These are phyloP conservation scores for Tagetes erecta DNA, from an alignment of 129 eudicot species.

Conservation along the genomic window DNA sequence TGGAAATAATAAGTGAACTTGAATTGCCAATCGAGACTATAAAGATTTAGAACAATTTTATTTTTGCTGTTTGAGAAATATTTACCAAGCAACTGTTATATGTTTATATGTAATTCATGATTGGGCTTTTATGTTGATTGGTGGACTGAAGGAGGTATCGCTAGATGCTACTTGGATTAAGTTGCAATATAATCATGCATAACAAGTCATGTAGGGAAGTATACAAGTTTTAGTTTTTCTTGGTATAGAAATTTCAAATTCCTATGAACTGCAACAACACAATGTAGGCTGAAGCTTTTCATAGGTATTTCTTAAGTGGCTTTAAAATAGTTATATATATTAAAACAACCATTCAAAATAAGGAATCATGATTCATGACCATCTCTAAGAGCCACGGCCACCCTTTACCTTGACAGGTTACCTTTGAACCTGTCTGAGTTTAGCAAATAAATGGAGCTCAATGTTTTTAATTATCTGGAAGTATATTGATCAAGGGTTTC, in stretches of 20 bases:
- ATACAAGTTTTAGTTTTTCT: neutral
- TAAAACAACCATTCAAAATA: neutral
- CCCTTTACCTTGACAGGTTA: neutral
- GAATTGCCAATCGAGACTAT: neutral
- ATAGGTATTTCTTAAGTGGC: neutral
- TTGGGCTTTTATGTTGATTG: neutral
- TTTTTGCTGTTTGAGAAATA: neutral
- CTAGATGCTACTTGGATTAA: neutral
- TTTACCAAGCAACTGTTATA: neutral
- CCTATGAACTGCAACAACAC: neutral
- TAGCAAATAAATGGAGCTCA: neutral
- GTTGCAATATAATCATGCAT: neutral
- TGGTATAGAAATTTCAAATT: neutral
- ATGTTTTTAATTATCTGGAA: neutral
- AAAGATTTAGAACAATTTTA: neutral
- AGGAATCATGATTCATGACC: neutral
- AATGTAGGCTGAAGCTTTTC: neutral
- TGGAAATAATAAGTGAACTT: neutral
- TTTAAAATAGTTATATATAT: neutral
- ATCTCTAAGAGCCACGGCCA: neutral
- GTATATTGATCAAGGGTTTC: neutral
- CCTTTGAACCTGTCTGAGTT: neutral
- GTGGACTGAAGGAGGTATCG: neutral
- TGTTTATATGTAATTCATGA: neutral
- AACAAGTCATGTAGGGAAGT: neutral